Percentiles rank a stretch among this genome's conserved stretches.
These are phyloP conservation scores for Xylariales sp. DNA, from an alignment of 2,329 filamentous ascomycete genomes.

Conservation along the genomic window DNA sequence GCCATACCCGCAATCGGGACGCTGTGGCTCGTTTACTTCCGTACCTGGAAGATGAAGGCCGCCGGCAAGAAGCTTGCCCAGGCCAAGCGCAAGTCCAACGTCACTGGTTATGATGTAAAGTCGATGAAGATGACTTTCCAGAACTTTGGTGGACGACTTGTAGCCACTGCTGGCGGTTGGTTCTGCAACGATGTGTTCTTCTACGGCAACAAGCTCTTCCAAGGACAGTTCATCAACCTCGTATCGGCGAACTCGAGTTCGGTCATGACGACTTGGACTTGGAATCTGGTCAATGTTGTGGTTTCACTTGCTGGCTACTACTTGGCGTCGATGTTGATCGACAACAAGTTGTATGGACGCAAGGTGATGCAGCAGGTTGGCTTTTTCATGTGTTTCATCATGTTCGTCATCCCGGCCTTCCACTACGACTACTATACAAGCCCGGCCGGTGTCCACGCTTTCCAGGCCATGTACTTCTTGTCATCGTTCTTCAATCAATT, in stretches of 20 bases:
- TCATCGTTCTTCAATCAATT: constrained; percentile 99
- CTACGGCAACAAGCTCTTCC: constrained; percentile 98
- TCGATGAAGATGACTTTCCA: constrained; percentile 74
- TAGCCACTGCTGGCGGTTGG: constrained; percentile 86
- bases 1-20: constrained; percentile 87
- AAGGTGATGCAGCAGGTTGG: constrained; percentile 96
- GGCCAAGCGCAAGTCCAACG: constrained; percentile 79
- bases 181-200: constrained; percentile 98
- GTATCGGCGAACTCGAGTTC: constrained; percentile 65
- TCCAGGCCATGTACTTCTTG: constrained; percentile 98
- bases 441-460: constrained; percentile 68
- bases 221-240: constrained; percentile 81
- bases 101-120: constrained; percentile 88
- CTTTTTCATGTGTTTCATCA: constrained; percentile 88
- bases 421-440: constrained; percentile 78
- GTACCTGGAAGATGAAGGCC: constrained; percentile 89
- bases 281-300: constrained; percentile 86
- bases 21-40: constrained; percentile 92
- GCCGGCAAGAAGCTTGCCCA: constrained; percentile 76
- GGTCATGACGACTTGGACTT: constrained; percentile 83
- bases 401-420: constrained; percentile 90
- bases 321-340: constrained; percentile 79
- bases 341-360: constrained; percentile 94
- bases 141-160: constrained; percentile 79
- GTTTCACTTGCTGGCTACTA: constrained; percentile 89